Evolutionary conservation across 1,284 basidiomycete genomes (phyloP).

Genomic region (Boletus smithii): DNA sequence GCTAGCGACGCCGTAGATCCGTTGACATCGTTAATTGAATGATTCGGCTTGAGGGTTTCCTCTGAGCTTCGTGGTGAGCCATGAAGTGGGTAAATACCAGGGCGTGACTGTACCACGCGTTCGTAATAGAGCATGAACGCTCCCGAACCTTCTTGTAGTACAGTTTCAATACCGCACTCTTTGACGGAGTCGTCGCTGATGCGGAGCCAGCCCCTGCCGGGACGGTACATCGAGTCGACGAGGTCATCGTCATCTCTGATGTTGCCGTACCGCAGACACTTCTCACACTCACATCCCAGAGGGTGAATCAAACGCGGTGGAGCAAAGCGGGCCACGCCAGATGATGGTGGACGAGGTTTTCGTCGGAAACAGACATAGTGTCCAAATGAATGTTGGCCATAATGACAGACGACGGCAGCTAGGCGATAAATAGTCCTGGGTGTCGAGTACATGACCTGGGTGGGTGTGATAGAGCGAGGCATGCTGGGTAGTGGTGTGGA

Average conservation of each 20-base stretch:
- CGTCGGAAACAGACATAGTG: conserved; percentile 91
- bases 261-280: conserved; percentile 40
- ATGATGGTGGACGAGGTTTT: conserved; percentile 53
- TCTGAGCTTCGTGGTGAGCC: conserved; percentile 47
- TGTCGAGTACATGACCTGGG: conserved; percentile 47
- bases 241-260: conserved; percentile 40
- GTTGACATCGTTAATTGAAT: conserved; percentile 36
- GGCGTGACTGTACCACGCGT: conserved; percentile 47
- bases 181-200: conserved; percentile 83
- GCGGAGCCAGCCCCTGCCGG: conserved; percentile 74
- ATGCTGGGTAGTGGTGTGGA: conserved; percentile 51
- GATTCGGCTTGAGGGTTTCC: conserved; percentile 59
- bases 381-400: conserved; percentile 84
- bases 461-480: conserved; percentile 51
- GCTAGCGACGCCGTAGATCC: conserved; percentile 44
- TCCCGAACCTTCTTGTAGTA: conserved; percentile 67
- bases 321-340: conserved; percentile 34
- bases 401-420: conserved; percentile 82
- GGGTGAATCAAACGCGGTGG: conserved; percentile 52
- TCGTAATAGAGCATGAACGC: conserved; percentile 94
- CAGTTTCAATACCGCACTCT: conserved; percentile 72
- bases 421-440: conserved; percentile 75
- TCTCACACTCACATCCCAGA: conserved; percentile 44
- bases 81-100: conserved; percentile 28
- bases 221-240: conserved; percentile 35